Conservation (phyloP, 1,284 basidiomycete genomes). For the Fomitopsis palustris region DNA sequence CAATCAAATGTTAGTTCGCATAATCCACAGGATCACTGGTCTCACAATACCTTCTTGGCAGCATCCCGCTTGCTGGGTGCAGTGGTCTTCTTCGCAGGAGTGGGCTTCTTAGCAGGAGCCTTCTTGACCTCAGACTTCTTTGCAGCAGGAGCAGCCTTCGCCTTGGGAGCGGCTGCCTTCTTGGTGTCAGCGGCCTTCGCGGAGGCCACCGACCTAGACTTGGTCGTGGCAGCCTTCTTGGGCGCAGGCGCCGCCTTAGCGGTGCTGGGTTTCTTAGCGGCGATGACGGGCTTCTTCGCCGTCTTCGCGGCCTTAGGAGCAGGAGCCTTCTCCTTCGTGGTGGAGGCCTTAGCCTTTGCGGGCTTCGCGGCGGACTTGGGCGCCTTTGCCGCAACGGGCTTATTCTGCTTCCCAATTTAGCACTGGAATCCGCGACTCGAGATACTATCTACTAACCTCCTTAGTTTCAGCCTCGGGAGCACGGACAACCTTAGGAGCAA, state of each 20-base stretch:
- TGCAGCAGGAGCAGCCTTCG: constrained; percentile 17
- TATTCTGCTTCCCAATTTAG: constrained; percentile 42
- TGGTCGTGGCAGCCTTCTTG: constrained; percentile 18
- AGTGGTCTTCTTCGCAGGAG: constrained; percentile 46
- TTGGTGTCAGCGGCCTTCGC: constrained; percentile 26
- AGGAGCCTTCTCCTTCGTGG: constrained; percentile 21
- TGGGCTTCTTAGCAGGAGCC: constrained; percentile 42
- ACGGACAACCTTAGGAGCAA: constrained; percentile 61
- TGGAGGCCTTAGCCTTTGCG: constrained; percentile 18
- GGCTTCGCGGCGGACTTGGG: constrained; percentile 13
- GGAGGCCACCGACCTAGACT: constrained; percentile 17
- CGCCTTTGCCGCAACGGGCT: constrained; percentile 35
- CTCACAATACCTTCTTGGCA: constrained; percentile 48
- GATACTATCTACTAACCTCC: constrained; percentile 48
- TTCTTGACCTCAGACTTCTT: constrained; percentile 29
- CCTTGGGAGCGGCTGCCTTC: constrained; percentile 14
- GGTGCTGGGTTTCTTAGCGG: constrained; percentile 25
- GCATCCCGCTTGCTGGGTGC: constrained; percentile 43
- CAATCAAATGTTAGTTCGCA: neutral
- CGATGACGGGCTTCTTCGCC: constrained; percentile 18
- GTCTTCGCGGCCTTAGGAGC: constrained; percentile 19
- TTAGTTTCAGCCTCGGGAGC: constrained; percentile 52
- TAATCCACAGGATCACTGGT: neutral
- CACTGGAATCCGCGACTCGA: neutral
- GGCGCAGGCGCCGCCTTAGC: constrained; percentile 21